phyloP scores from a whole-genome alignment of 257 asterid genomes.

The Gentiana dahurica region DNA sequence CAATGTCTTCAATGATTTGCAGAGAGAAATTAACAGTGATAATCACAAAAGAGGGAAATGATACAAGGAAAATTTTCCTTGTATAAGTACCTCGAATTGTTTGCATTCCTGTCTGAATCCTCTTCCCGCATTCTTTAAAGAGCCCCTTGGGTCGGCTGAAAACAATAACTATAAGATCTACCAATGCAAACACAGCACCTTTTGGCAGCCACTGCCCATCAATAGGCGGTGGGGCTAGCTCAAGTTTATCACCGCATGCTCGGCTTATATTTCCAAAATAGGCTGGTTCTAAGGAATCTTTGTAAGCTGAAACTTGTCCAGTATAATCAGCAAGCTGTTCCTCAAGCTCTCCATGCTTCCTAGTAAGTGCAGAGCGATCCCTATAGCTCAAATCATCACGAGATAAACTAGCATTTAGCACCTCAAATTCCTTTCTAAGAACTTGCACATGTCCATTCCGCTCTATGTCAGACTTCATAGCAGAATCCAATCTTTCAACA shows the following conservation, averaged over 20 bases:
- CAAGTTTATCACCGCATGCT: conserved; percentile 68
- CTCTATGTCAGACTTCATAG: conserved; percentile 76
- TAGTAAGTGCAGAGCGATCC: conserved; percentile 63
- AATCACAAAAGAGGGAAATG: no score
- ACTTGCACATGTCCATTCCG: conserved; percentile 54
- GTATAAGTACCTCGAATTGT: conserved; percentile 60
- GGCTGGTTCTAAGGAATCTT: conserved; percentile 69
- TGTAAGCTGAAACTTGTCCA: conserved; percentile 39
- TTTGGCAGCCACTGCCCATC: conserved; percentile 99
- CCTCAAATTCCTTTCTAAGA: conserved; percentile 54
- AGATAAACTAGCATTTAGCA: conserved; percentile 49
- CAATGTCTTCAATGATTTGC: no score
- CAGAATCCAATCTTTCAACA: conserved; percentile 76
- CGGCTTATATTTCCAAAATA: conserved; percentile 84
- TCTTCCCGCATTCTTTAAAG: conserved; percentile 71
- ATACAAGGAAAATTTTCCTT: conserved; percentile 2
- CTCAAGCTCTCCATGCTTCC: conserved; percentile 52
- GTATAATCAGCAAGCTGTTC: conserved; percentile 42
- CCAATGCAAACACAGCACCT: conserved; percentile 87
- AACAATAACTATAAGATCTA: conserved; percentile 80
- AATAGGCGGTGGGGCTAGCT: conserved; percentile 92
- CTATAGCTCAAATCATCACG: conserved; percentile 47
- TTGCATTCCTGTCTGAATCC: conserved; percentile 79
- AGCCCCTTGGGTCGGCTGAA: conserved; percentile 91
- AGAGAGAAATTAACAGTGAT: no score